Conservation (phyloP, 73 alveolate species). For the Paramecium pentaurelia region DNA sequence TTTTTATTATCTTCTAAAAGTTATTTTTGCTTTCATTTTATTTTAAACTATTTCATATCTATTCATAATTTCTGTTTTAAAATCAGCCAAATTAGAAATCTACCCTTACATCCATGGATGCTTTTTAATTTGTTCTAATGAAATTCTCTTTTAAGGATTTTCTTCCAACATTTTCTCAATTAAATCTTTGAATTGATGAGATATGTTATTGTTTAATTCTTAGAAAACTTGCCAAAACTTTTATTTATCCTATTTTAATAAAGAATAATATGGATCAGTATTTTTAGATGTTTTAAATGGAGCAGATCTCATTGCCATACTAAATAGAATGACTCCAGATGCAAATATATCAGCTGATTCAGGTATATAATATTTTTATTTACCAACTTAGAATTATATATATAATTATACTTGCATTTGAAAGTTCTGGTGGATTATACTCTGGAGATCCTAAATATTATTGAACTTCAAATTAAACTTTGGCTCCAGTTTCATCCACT, state of each 20-base stretch:
- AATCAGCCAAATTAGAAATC: not conserved
- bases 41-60: conserved; percentile 14
- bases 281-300: conserved; percentile 51
- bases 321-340: conserved; percentile 43
- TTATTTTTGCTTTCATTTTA: not conserved
- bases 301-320: conserved; percentile 61
- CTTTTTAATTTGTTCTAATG: not conserved
- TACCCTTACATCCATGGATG: conserved; percentile 41
- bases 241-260: conserved; percentile 37
- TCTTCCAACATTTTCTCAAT: conserved; percentile 7
- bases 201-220: not conserved
- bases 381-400: not conserved
- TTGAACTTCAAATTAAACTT: conserved; percentile 7
- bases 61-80: not conserved
- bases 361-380: conserved; percentile 21
- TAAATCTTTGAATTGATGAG: not conserved
- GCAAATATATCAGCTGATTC: conserved; percentile 59
- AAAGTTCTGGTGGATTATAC: conserved; percentile 60
- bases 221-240: conserved; percentile 54
- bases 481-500: conserved; percentile 31
- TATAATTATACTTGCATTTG: not conserved
- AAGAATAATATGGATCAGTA: conserved; percentile 46
- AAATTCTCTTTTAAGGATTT: conserved; percentile 8
- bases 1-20: not conserved
- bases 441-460: conserved; percentile 58